A percentile compares a stretch with the other conserved stretches of the same genome.
Evolutionary conservation across 2,329 filamentous ascomycete species (phyloP).

Genomic region (Leptographium flavum): DNA sequence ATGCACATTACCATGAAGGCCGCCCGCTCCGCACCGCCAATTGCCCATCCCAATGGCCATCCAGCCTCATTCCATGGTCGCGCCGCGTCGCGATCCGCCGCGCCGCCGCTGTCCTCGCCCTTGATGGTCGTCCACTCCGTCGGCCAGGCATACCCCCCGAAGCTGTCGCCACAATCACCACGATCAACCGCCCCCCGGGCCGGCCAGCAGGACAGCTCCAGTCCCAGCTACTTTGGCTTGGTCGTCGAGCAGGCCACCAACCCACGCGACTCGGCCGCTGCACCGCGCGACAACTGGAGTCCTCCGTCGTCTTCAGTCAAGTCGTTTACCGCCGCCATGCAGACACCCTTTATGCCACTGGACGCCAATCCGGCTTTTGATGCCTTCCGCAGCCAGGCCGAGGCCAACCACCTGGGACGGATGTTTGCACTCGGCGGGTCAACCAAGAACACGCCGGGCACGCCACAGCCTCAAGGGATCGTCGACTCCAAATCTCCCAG

Average conservation of each 20-base stretch:
- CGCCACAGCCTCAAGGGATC: no score
- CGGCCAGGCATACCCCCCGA: conserved; percentile 39
- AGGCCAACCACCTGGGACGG: conserved; percentile 38
- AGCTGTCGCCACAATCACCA: conserved; percentile 34
- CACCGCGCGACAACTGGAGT: conserved; percentile 62
- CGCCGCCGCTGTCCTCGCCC: conserved; percentile 40
- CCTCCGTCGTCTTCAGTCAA: conserved; percentile 56
- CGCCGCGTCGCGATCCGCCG: conserved; percentile 27
- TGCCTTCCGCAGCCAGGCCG: conserved; percentile 60
- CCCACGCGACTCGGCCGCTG: conserved; percentile 45
- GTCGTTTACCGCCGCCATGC: conserved; percentile 53
- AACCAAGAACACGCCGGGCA: neutral
- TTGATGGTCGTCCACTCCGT: conserved; percentile 34
- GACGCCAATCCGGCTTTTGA: conserved; percentile 75
- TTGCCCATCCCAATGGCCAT: conserved; percentile 17
- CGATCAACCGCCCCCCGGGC: conserved; percentile 7
- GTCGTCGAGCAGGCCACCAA: conserved; percentile 47
- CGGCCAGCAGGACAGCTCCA: conserved; percentile 29
- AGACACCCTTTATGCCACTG: conserved; percentile 48
- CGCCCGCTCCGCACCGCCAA: conserved; percentile 22
- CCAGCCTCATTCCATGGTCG: conserved; percentile 25
- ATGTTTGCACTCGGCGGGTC: conserved; percentile 31
- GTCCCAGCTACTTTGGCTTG: conserved; percentile 81
- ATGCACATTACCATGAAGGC: conserved; percentile 34
- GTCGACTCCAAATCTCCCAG: no score